Conservation (phyloP, 2,329 filamentous ascomycete genomes). For the Chrysoporthe puriensis region DNA sequence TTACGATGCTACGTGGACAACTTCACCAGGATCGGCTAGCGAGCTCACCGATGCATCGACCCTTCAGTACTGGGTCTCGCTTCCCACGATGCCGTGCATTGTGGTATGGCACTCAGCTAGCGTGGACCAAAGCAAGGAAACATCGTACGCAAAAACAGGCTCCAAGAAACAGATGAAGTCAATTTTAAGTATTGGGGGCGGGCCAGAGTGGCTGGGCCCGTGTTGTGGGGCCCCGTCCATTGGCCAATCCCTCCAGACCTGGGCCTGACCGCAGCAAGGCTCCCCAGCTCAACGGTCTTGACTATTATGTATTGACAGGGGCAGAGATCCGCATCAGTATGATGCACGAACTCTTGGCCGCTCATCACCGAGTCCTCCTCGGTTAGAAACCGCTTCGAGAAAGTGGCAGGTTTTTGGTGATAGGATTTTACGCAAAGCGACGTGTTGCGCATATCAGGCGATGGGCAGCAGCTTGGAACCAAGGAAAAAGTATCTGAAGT, state of each 20-base stretch:
- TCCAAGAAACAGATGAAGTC: slow-evolving; percentile 28
- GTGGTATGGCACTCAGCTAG: slow-evolving; percentile 16
- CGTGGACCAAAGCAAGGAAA: slow-evolving; percentile 25
- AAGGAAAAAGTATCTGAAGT: not conserved
- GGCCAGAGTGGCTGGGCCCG: slow-evolving; percentile 25
- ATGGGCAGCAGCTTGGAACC: not conserved
- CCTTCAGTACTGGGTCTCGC: slow-evolving; percentile 4
- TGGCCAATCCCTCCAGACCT: slow-evolving; percentile 22
- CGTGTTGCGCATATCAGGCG: not conserved
- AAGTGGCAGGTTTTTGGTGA: not conserved
- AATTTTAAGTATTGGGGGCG: slow-evolving; percentile 26
- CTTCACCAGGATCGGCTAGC: slow-evolving; percentile 1
- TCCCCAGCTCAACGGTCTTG: slow-evolving; percentile 2
- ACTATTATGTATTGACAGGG: slow-evolving; percentile 10
- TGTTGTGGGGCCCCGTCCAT: slow-evolving; percentile 6
- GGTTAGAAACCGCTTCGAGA: not conserved
- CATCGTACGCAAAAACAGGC: slow-evolving; percentile 19
- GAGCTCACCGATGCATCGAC: slow-evolving; percentile 10
- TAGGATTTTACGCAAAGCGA: not conserved
- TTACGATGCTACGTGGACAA: slow-evolving; percentile 22
- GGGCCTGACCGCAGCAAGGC: slow-evolving; percentile 18
- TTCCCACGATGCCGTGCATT: slow-evolving; percentile 3
- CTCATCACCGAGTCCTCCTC: not conserved
- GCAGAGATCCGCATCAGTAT: slow-evolving; percentile 4
- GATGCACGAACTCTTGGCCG: not conserved